A percentile compares a stretch with the other conserved stretches of the same genome.
These are phyloP conservation scores for Alternaria sp. DNA, from an alignment of 2,329 filamentous ascomycete genomes.

Conservation along the genomic window DNA sequence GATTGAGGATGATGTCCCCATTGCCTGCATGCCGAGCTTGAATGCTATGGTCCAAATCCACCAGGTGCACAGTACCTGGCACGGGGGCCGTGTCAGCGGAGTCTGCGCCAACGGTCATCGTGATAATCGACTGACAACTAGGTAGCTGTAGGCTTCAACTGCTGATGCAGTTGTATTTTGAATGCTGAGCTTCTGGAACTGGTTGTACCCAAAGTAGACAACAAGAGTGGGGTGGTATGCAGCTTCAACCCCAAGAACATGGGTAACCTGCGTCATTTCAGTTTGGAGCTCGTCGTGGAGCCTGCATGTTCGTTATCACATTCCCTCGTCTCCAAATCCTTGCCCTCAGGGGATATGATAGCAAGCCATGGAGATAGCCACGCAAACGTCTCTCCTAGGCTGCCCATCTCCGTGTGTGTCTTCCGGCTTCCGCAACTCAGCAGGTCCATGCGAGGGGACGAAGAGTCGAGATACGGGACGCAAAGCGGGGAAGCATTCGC, in stretches of 20 bases:
- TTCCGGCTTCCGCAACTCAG: not conserved
- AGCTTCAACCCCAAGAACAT: not conserved
- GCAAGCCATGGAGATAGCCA: not conserved
- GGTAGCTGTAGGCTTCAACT: not conserved
- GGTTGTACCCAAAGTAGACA: not conserved
- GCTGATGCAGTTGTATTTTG: not conserved
- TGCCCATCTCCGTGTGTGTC: not conserved
- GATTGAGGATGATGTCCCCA: slow-evolving; percentile 52
- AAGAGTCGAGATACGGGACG: not conserved
- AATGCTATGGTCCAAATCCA: slow-evolving; percentile 50
- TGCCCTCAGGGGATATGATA: not conserved
- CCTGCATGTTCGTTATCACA: not conserved
- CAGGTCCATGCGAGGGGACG: slow-evolving; percentile 2
- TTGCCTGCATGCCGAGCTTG: slow-evolving; percentile 45
- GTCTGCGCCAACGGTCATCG: slow-evolving; percentile 7
- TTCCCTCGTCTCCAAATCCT: not conserved
- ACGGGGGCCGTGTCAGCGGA: slow-evolving; percentile 9
- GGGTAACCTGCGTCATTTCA: not conserved
- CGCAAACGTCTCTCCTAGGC: not conserved
- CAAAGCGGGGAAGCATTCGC: not conserved
- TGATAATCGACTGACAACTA: not conserved
- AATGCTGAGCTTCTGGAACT: not conserved
- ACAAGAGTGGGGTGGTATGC: slow-evolving; percentile 8
- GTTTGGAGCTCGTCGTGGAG: not conserved
- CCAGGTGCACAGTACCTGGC: slow-evolving; percentile 54